Evolutionary conservation across 495 filamentous ascomycete genomes (phyloP), one percentile per base, ranked within the genome.

Genomic region (Barbatosphaeria neglecta): DNA sequence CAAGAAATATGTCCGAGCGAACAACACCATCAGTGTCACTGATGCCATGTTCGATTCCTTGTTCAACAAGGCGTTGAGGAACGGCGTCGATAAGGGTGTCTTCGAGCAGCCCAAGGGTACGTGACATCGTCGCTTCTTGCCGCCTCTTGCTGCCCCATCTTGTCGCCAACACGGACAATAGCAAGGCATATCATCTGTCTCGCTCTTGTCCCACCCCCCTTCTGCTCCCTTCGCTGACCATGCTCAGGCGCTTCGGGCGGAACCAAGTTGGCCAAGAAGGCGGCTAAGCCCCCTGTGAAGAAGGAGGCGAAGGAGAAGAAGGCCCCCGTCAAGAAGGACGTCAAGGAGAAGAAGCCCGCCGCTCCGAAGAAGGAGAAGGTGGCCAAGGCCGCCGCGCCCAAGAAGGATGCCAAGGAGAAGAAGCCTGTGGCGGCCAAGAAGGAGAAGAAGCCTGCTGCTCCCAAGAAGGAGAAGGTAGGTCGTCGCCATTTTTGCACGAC

Each of bases 1-100:
- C 64, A 96, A 96, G 84, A 96, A 99, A 68, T 99, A 97, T 73
- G 86, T 99, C 59, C 77, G 78, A 66, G 81, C 85, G 56, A 97
- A 99, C 83, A 95, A 97, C 80, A 85, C 82, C 63, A 78, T 93
- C 65, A 74, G 72, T 47, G 77, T 80, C 44, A 75, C 71, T 27
- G 80, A 83, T 56, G 73, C 72, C 41, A 80, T 80, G 61, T 97
- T 97, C 64, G 90, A 92, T 62, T 76, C 78, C 52, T 82, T 90
- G 56, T 88, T 99, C 80, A 97, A 95, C 79, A 82, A 82, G 63
- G 88, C 90, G 27, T 76, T 99, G 66, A 83, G 84, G 73, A 63
- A 76, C 47, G 92, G 92, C 67, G 90, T 90, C 53, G 87, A 93
- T 57, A 86, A 84, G 74, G 85, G 85, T 40, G 75, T 86, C 50